phyloP scores from a whole-genome alignment of 2,329 filamentous ascomycete genomes.

The Coniochaeta ligniaria region DNA sequence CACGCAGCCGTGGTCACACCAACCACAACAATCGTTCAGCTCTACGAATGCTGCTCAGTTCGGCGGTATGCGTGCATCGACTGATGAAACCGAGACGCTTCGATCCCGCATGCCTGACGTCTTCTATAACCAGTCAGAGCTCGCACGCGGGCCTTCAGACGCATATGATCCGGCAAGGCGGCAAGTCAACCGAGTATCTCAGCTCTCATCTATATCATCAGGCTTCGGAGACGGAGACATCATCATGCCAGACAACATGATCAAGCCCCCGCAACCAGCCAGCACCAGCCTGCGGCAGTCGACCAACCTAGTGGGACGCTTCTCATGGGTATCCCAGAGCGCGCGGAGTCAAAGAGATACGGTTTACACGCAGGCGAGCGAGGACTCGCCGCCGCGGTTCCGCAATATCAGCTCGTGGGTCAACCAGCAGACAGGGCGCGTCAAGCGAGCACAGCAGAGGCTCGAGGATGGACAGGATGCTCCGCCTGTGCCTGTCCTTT shows the following conservation, averaged over 20 bases:
- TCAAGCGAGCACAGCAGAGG: slow-evolving; percentile 38
- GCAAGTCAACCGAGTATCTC: slow-evolving; percentile 35
- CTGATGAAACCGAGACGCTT: slow-evolving; percentile 19
- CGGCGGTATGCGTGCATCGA: slow-evolving; percentile 9
- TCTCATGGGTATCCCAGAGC: slow-evolving; percentile 28
- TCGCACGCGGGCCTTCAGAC: slow-evolving; percentile 26
- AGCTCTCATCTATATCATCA: slow-evolving; percentile 54
- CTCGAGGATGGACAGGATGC: slow-evolving; percentile 15
- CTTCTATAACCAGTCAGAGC: slow-evolving; percentile 31
- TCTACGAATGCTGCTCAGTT: slow-evolving; percentile 18
- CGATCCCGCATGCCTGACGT: slow-evolving; percentile 27
- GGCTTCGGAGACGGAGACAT: slow-evolving; percentile 58
- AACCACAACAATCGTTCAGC: slow-evolving; percentile 17
- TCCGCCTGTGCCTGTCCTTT: slow-evolving; percentile 25
- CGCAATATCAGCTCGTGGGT: slow-evolving; percentile 57
- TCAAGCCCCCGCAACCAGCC: slow-evolving; percentile 13
- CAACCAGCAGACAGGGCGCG: slow-evolving; percentile 50
- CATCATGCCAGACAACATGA: slow-evolving; percentile 27
- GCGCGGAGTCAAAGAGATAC: slow-evolving; percentile 30
- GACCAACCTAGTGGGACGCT: slow-evolving; percentile 14
- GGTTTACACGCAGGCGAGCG: slow-evolving; percentile 43
- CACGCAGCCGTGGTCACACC: slow-evolving; percentile 9
- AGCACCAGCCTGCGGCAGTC: slow-evolving; percentile 9
- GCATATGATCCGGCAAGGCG: slow-evolving; percentile 26
- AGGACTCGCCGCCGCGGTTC: slow-evolving; percentile 49